Conservation (phyloP, 2,329 filamentous ascomycete species). For the Verticillium nubilum region DNA sequence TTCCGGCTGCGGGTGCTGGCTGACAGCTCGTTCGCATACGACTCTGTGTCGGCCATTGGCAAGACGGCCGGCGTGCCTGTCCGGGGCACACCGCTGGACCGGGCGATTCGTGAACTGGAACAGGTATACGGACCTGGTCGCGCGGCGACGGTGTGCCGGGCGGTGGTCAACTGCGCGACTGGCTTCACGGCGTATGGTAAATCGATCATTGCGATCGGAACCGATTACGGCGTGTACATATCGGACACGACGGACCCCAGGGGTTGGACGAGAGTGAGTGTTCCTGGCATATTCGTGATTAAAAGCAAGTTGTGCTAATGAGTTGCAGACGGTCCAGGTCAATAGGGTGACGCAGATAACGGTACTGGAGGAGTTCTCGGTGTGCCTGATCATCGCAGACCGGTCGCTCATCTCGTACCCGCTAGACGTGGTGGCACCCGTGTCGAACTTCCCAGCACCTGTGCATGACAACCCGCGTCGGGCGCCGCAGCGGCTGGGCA, state of each 20-base stretch:
- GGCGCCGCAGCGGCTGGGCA: slow-evolving; percentile 86
- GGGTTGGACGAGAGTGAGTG: slow-evolving; percentile 78
- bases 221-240: slow-evolving; percentile 89
- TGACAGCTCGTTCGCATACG: slow-evolving; percentile 84
- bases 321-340: slow-evolving; percentile 64
- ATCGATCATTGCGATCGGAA: slow-evolving; percentile 88
- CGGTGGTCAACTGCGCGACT: slow-evolving; percentile 87
- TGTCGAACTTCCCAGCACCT: slow-evolving; percentile 56
- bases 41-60: slow-evolving; percentile 52
- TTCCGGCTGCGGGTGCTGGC: slow-evolving; percentile 90
- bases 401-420: slow-evolving; percentile 90
- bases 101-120: slow-evolving; percentile 86
- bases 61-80: slow-evolving; percentile 68
- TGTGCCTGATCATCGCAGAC: slow-evolving; percentile 88
- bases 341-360: slow-evolving; percentile 83
- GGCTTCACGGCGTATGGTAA: slow-evolving; percentile 81
- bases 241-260: slow-evolving; percentile 84
- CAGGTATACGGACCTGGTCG: slow-evolving; percentile 65
- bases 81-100: slow-evolving; percentile 83
- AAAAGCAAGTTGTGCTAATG: slow-evolving; percentile 8
- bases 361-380: slow-evolving; percentile 90
- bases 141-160: slow-evolving; percentile 74
- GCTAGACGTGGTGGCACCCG: slow-evolving; percentile 71
- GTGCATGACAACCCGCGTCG: slow-evolving; percentile 68
- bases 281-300: neutral